Evolutionary conservation across 352 stramenopile genomes (phyloP).

Genomic region (Phytophthora tentaculata): DNA sequence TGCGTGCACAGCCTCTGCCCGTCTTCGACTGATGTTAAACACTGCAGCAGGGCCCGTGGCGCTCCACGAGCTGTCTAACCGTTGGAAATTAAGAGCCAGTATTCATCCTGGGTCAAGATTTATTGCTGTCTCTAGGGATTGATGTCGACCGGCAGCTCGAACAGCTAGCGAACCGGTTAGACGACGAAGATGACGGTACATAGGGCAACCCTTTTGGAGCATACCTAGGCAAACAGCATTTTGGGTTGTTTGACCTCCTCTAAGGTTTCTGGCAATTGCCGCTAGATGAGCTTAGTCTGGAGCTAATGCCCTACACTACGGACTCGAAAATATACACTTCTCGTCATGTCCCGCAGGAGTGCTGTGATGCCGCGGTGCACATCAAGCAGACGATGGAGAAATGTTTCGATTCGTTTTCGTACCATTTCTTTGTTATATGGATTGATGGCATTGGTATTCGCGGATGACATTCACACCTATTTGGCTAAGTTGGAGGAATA

Average conservation of each 20-base stretch:
- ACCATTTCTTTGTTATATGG: background rate
- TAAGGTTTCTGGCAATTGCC: background rate
- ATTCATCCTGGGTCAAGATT: background rate
- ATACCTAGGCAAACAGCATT: background rate
- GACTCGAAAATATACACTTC: conserved; percentile 3
- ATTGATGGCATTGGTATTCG: background rate
- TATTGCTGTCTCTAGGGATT: background rate
- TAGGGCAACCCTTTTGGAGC: background rate
- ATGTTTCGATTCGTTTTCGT: background rate
- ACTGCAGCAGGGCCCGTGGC: background rate
- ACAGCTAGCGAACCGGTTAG: background rate
- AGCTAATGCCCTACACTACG: background rate
- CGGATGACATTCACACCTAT: background rate
- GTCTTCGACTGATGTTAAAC: background rate
- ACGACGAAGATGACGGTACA: background rate
- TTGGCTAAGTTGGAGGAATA: background rate
- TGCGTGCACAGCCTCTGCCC: background rate
- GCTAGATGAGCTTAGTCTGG: background rate
- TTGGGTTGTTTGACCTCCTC: background rate
- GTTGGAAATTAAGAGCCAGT: background rate
- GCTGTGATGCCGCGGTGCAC: conserved; percentile 7
- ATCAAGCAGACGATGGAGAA: conserved; percentile 4
- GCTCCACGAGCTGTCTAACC: background rate
- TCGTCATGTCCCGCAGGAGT: background rate
- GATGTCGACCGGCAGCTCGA: background rate